These are phyloP conservation scores for Neurospora pannonica DNA, from an alignment of 495 filamentous ascomycete species.

Conservation along the genomic window DNA sequence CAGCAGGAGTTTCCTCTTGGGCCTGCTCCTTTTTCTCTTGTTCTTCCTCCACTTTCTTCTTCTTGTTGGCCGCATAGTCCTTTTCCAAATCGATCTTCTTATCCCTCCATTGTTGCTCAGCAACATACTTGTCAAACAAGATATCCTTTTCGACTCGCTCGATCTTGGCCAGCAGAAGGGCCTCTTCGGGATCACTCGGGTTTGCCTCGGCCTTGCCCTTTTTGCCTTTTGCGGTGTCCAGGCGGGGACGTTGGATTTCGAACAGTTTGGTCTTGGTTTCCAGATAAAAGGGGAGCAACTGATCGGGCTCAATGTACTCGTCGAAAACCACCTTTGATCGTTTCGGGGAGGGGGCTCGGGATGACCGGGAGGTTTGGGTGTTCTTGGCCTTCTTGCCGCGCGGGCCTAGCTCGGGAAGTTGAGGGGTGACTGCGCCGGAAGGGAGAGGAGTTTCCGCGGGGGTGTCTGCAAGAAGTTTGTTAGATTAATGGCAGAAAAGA, in stretches of 20 bases:
- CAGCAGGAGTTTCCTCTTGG: conserved; percentile 6
- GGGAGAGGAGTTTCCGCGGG: conserved; percentile 34
- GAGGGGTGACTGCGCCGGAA: conserved; percentile 40
- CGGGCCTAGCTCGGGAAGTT: conserved; percentile 25
- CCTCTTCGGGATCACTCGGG: conserved; percentile 39
- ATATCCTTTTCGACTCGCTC: conserved; percentile 73
- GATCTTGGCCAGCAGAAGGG: conserved; percentile 59
- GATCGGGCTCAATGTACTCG: conserved; percentile 58
- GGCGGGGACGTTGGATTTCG: conserved; percentile 54
- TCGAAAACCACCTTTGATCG: conserved; percentile 35
- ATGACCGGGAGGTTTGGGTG: conserved; percentile 11
- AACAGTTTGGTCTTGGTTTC: conserved; percentile 63
- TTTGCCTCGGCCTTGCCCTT: conserved; percentile 15
- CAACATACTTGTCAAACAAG: conserved; percentile 70
- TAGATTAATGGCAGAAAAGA: neutral
- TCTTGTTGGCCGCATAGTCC: conserved; percentile 37
- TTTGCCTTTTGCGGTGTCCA: conserved; percentile 37
- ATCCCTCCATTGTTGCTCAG: conserved; percentile 63
- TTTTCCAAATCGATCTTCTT: conserved; percentile 57
- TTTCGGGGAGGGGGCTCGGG: conserved; percentile 18
- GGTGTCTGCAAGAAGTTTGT: conserved; percentile 25
- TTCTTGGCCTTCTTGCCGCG: conserved; percentile 25
- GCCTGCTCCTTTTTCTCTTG: conserved; percentile 15
- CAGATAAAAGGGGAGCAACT: conserved; percentile 66
- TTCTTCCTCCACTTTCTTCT: conserved; percentile 25